phyloP scores from a whole-genome alignment of 768 basidiomycete genomes.

The Suillus subluteus region DNA sequence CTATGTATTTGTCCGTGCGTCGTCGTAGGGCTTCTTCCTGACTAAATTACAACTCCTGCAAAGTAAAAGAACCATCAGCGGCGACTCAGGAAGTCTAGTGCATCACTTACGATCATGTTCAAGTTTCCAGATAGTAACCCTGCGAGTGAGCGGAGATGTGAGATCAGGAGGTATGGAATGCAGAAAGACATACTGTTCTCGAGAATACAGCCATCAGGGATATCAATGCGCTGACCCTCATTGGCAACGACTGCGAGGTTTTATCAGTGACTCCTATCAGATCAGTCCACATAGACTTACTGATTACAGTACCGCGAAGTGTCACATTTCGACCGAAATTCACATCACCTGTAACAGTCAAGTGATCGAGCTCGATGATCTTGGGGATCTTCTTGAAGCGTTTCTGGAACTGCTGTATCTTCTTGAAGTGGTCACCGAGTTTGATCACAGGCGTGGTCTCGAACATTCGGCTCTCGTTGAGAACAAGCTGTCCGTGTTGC shows the following conservation, averaged over 20 bases:
- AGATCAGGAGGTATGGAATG: constrained; percentile 19
- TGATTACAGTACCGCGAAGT: constrained; percentile 68
- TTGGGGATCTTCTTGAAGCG: constrained; percentile 77
- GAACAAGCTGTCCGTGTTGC: constrained; percentile 67
- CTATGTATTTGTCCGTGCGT: constrained; percentile 5
- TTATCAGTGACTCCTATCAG: constrained; percentile 3
- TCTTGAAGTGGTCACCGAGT: constrained; percentile 79
- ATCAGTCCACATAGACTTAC: constrained; percentile 23
- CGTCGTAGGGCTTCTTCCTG: not conserved
- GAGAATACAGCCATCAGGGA: constrained; percentile 74
- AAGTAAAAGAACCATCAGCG: not conserved
- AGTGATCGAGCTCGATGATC: constrained; percentile 74
- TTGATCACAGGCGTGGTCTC: constrained; percentile 72
- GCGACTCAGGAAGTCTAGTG: not conserved
- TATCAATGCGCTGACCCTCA: constrained; percentile 74
- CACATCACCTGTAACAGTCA: constrained; percentile 73
- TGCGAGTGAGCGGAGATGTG: constrained; percentile 16
- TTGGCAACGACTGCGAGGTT: constrained; percentile 60
- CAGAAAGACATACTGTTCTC: constrained; percentile 57
- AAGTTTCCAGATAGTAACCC: constrained; percentile 77
- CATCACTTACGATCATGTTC: constrained; percentile 64
- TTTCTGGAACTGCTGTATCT: constrained; percentile 71
- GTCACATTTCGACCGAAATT: constrained; percentile 68
- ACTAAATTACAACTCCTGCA: constrained; percentile 6
- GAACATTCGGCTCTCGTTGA: constrained; percentile 63